Evolutionary conservation across 2,329 filamentous ascomycete genomes (phyloP).

Genomic region (Aspergillus fructus): DNA sequence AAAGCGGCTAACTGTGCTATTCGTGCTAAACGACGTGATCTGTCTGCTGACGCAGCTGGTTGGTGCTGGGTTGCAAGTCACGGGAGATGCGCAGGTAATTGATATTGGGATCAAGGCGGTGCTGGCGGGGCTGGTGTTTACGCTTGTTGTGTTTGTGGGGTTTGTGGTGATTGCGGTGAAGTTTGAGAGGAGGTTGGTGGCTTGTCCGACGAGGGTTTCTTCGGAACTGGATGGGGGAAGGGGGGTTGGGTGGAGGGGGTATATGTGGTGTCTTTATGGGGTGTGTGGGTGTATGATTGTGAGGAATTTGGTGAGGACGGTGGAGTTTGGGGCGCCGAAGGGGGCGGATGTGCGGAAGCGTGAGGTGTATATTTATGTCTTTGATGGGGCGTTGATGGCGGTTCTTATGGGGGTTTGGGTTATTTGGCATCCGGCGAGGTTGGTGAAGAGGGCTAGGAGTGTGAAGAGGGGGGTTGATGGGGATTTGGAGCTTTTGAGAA

Average conservation of each 20-base stretch:
- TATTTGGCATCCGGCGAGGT: constrained; percentile 26
- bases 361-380: constrained; percentile 34
- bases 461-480: background rate
- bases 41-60: constrained; percentile 36
- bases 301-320: constrained; percentile 28
- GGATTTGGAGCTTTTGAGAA: background rate
- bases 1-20: constrained; percentile 39
- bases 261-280: constrained; percentile 29
- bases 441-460: constrained; percentile 6
- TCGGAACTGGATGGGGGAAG: constrained; percentile 4
- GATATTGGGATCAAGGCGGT: constrained; percentile 27
- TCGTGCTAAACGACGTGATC: constrained; percentile 37
- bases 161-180: constrained; percentile 26
- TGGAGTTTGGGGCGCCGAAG: constrained; percentile 26
- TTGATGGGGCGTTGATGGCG: constrained; percentile 32
- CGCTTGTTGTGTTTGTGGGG: constrained; percentile 27
- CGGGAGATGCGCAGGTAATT: constrained; percentile 21
- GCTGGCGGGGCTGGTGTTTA: constrained; percentile 29
- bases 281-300: constrained; percentile 26
- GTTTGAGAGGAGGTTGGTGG: constrained; percentile 24
- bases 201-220: constrained; percentile 17
- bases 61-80: constrained; percentile 32
- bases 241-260: constrained; percentile 24
- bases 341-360: constrained; percentile 18
- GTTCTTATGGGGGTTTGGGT: constrained; percentile 21